Evolutionary conservation across 345 rosid genomes (phyloP), one percentile per base, ranked within the genome.

Genomic region (Hibiscus tridactylites): DNA sequence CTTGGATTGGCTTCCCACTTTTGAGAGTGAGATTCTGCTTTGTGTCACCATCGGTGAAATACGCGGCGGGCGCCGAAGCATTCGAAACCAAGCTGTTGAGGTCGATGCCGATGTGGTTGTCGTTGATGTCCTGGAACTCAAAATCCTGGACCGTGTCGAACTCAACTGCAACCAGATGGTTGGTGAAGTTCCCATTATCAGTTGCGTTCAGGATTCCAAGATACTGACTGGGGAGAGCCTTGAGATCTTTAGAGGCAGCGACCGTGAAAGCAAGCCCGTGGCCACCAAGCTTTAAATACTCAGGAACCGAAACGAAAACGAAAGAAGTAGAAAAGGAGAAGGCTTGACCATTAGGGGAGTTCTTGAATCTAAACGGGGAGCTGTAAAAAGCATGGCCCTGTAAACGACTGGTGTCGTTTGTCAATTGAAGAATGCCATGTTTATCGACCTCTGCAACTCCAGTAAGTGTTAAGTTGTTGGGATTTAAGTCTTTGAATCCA

Each of bases 181-280:
- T 87, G 0, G 89, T 75, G 24, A 6, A 68, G 73, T 93, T 91
- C 8, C 96, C 96, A 3, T 81, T 9, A 76, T 87, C 87, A 15
- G 29, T 1, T 21, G 86, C 73, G 75, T 90, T 90, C 56, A 90
- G 81, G 21, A 93, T 86, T 66, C 97, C 97, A 0, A 93, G 69
- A 70, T 87, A 93, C 82, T 93, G 97, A 50, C 91, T 93, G 9
- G 98, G 88, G 6, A 74, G 82, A 10, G 84, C 84, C 6, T 69
- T 74, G 26, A 86, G 82, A 54, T 80, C 69, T 49, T 79, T 64
- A 2, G 83, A 73, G 15, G 86, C 63, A 26, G 98, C 78, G 74
- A 91, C 67, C 8, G 89, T 79, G 84, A 93, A 93, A 54, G 96
- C 98, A 35, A 93, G 81, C 50, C 98, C 98, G 46, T 91, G 97